Percentiles rank a stretch among this genome's conserved stretches.
Evolutionary conservation across 1,284 basidiomycete genomes (phyloP).

Genomic region (Rhodotorula sp.): DNA sequence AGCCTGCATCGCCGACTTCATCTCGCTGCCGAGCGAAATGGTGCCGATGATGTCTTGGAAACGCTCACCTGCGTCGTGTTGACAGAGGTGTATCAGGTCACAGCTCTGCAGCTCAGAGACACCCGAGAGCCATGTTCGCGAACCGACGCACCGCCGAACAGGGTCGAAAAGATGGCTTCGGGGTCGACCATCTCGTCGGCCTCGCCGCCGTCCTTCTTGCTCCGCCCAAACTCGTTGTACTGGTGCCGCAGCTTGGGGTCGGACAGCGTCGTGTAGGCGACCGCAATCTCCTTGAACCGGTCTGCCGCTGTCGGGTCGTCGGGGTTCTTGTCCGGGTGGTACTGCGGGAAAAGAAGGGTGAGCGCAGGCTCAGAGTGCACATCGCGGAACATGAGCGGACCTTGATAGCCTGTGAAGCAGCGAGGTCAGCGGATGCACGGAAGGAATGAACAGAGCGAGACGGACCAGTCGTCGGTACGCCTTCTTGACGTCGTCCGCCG

Average conservation of each 20-base stretch:
- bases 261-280: slow-evolving; percentile 62
- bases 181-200: slow-evolving; percentile 60
- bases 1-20: slow-evolving; percentile 96
- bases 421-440: neutral
- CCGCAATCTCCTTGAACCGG: slow-evolving; percentile 55
- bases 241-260: slow-evolving; percentile 64
- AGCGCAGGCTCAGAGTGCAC: neutral
- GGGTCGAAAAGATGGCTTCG: slow-evolving; percentile 87
- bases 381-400: neutral
- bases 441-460: neutral
- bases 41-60: slow-evolving; percentile 56
- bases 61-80: slow-evolving; percentile 18
- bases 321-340: slow-evolving; percentile 73
- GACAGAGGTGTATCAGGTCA: too few species aligned
- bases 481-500: slow-evolving; percentile 87
- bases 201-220: slow-evolving; percentile 36
- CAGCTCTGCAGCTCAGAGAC: neutral
- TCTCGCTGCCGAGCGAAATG: slow-evolving; percentile 80
- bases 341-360: slow-evolving; percentile 21
- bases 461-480: slow-evolving; percentile 89
- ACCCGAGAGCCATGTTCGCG: neutral
- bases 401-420: slow-evolving; percentile 5
- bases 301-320: slow-evolving; percentile 87
- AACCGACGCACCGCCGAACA: slow-evolving; percentile 66
- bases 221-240: slow-evolving; percentile 45